Conservation (phyloP, 1,284 basidiomycete species). For the Naganishia cerealis region DNA sequence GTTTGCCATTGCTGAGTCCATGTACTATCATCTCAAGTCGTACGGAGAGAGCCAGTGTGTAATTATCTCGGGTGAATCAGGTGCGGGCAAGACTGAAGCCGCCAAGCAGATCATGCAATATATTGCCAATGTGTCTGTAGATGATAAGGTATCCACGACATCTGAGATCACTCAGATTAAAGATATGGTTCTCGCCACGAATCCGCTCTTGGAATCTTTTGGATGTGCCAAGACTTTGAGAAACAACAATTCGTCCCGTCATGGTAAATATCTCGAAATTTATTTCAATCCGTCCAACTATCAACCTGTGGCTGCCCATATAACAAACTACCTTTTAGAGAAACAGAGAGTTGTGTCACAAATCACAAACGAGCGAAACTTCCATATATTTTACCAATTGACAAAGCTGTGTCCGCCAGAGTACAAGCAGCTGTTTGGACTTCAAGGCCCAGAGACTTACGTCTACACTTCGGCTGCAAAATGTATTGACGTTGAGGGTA, state of each 20-base stretch:
- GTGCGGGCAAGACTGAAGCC: slow-evolving; percentile 94
- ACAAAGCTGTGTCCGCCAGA: slow-evolving; percentile 84
- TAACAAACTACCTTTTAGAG: slow-evolving; percentile 97
- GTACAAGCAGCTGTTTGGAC: slow-evolving; percentile 91
- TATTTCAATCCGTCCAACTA: slow-evolving; percentile 95
- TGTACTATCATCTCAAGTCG: slow-evolving; percentile 99
- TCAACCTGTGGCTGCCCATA: slow-evolving; percentile 94
- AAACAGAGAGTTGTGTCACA: slow-evolving; percentile 94
- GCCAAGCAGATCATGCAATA: slow-evolving; percentile 99
- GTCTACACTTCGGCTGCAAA: slow-evolving; percentile 89
- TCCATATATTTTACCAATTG: slow-evolving; percentile 99
- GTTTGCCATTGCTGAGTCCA: slow-evolving; percentile 91
- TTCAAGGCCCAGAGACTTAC: slow-evolving; percentile 97
- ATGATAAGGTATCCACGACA: slow-evolving; percentile 60
- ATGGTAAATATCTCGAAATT: slow-evolving; percentile 99
- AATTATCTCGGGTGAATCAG: slow-evolving; percentile 98
- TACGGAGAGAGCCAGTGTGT: slow-evolving; percentile 99
- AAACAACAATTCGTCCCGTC: slow-evolving; percentile 86
- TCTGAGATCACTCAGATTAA: slow-evolving; percentile 98
- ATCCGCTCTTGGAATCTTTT: slow-evolving; percentile 95
- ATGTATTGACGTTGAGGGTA: slow-evolving; percentile 86
- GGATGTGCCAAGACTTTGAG: slow-evolving; percentile 98
- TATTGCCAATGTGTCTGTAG: slow-evolving; percentile 92
- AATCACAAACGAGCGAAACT: slow-evolving; percentile 93
- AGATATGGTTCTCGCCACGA: slow-evolving; percentile 99